Evolutionary conservation across 1,284 basidiomycete species (phyloP).

Genomic region (Leccinum subrobustum): DNA sequence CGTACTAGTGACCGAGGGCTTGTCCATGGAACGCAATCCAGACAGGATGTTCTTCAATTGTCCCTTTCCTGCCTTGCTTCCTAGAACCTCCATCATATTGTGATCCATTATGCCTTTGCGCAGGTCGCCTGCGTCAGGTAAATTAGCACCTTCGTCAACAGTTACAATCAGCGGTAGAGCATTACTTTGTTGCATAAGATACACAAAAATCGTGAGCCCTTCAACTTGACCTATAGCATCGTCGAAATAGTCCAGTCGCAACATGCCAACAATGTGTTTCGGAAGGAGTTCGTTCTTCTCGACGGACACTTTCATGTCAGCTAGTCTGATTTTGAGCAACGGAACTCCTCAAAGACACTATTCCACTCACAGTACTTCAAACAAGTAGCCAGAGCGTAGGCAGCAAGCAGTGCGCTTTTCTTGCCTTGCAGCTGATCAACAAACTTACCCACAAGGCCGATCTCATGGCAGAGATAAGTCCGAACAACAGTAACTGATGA

Average conservation of each 20-base stretch:
- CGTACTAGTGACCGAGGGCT: no score
- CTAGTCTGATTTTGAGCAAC: slow-evolving; percentile 1
- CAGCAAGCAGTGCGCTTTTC: no score
- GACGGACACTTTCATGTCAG: slow-evolving; percentile 18
- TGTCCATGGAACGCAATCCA: no score
- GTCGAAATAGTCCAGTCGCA: slow-evolving; percentile 18
- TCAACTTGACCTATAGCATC: slow-evolving; percentile 13
- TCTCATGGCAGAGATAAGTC: not conserved
- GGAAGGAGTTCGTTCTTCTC: not conserved
- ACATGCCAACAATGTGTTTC: slow-evolving; percentile 13
- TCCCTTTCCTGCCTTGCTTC: no score
- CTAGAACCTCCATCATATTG: no score
- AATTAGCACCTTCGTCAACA: no score
- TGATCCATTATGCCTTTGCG: slow-evolving; percentile 10
- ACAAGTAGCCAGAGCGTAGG: no score
- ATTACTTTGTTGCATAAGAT: slow-evolving; percentile 17
- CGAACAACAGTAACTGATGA: slow-evolving; percentile 3
- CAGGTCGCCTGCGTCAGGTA: slow-evolving; percentile 11
- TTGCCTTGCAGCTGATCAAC: no score
- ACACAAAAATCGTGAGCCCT: slow-evolving; percentile 12
- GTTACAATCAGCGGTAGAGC: not conserved
- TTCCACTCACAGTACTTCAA: no score
- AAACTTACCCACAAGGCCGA: not conserved
- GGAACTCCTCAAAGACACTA: no score
- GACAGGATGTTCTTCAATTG: no score